Evolutionary conservation across 805 yeast genomes (phyloP), one percentile per base, ranked within the genome.

Genomic region (Lipomyces kockii): DNA sequence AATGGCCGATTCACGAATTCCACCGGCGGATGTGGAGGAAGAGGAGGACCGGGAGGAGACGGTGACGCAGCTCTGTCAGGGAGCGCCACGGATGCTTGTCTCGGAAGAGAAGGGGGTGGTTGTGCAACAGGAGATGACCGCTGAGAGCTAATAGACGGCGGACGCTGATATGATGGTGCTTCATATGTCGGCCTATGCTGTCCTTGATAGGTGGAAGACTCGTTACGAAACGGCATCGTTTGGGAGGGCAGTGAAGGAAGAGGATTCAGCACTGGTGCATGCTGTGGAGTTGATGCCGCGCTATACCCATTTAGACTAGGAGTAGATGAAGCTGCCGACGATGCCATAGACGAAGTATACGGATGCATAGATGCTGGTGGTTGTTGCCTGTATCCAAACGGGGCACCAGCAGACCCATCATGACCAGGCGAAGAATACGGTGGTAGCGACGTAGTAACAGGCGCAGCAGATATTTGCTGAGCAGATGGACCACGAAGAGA

Each of bases 11-110:
- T 39, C 11, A 56, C 34, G 7, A 65, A 55, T n/a, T 68, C 69
- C 35, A 25, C 58, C 3, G 71, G 71, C 3, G 71, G 71, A 17
- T 53, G 58, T n/a, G 71, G 71, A 7, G 71, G 71, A 17, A 68
- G 32, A 7, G 71, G 71, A 1, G 71, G 71, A 17, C 71, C 71
- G 17, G 63, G 63, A 4, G 46, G 60, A 4, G 66, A 46, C 1
- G 71, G 66, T n/a, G 71, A 34, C 14, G 37, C 58, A 7, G 60
- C 14, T 25, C 63, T 22, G 56, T 58, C 64, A 3, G 70, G 60
- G n/a, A 53, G 61, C 20, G 63, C 60, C 9, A 60, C 25, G 8
- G 70, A 60, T n/a, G 51, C 34, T 34, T 60, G 67, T 11, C 65
- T 29, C 22, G 58, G 61, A 3, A 58, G 35, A 4, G 65, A 20